Base-by-base conservation (phyloP, 345 rosid genomes). In the Noccaea bulbosa region DNA sequence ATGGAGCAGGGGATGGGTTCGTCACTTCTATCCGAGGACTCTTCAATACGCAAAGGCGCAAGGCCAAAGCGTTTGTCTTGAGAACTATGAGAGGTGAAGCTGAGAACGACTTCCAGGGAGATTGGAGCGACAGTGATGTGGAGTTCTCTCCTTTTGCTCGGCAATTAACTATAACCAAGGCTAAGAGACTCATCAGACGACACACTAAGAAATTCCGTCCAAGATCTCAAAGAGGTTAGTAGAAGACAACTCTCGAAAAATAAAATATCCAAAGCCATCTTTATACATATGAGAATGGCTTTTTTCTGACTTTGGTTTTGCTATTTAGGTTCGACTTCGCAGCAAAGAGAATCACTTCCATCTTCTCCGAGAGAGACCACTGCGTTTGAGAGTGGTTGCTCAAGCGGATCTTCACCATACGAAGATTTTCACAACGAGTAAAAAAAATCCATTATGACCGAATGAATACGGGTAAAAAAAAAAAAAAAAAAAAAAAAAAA, bases 1-100 rank as follows among this genome's bases (percentile, higher is more conserved):
- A 94, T 70, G 98, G 97, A 80, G 99, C 98, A 49, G 99, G 99
- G 17, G 99, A 94, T 83, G 96, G 99, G 56, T 94, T 94, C 69
- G 98, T 91, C 22, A 94, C 93, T 59, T 91, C 97, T 49, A 76
- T 94, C 41, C 79, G 83, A 81, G 98, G 98, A 57, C 96, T 94
- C 43, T 94, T 94, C 74, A 91, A 83, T 65, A 94, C 91, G 30
- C 99, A 94, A 76, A 86, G 97, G 15, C 93, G 91, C 24, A 94
- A 87, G 80, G 99, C 99, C 38, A 89, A 77, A 77, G 94, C 90
- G 64, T 91, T 94, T 75, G 98, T 94, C 14, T 83, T 91, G 34
- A 83, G 98, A 67, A 88, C 98, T 7, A 94, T 94, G 97, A 83
- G 99, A 60, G 98, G 96, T 27, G 99, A 94, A 81, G 91, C 92